Conservation (phyloP, 202 grass and related monocot genomes). For the Digitaria exilis region DNA sequence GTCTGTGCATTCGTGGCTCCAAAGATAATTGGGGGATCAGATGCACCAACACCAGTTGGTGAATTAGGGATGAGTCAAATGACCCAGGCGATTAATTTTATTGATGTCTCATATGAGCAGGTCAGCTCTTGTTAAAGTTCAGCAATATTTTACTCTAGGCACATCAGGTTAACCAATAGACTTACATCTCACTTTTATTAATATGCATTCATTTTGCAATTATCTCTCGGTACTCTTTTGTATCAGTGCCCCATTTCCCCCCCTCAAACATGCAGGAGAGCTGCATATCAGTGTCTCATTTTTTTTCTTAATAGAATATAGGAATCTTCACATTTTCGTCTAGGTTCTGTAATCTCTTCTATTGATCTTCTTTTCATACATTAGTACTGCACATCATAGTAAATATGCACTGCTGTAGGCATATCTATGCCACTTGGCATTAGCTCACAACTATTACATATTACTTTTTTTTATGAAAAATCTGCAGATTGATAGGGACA, state of each 20-base stretch:
- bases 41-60: conserved; percentile 92
- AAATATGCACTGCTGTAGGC: background rate
- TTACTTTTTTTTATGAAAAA: conserved; percentile 10
- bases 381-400: background rate
- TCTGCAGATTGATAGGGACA: conserved; percentile 81
- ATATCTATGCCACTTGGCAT: conserved; percentile 13
- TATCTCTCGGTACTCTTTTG: background rate
- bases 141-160: background rate
- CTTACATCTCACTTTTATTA: conserved; percentile 1
- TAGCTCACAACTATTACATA: background rate
- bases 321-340: too few species aligned
- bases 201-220: background rate
- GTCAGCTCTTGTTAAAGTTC: conserved; percentile 45
- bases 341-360: background rate
- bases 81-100: conserved; percentile 86
- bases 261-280: background rate
- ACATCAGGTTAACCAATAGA: background rate
- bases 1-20: conserved; percentile 81
- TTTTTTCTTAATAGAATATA: background rate
- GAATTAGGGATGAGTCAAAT: conserved; percentile 94
- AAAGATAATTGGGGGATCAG: conserved; percentile 89
- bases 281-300: background rate
- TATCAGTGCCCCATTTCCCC: background rate
- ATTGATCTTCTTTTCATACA: background rate
- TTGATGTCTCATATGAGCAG: conserved; percentile 87